A percentile compares a stretch with the other conserved stretches of the same genome.
These are phyloP conservation scores for Aegilops umbellulata DNA, from an alignment of 176 grass and related monocot species.

Conservation along the genomic window DNA sequence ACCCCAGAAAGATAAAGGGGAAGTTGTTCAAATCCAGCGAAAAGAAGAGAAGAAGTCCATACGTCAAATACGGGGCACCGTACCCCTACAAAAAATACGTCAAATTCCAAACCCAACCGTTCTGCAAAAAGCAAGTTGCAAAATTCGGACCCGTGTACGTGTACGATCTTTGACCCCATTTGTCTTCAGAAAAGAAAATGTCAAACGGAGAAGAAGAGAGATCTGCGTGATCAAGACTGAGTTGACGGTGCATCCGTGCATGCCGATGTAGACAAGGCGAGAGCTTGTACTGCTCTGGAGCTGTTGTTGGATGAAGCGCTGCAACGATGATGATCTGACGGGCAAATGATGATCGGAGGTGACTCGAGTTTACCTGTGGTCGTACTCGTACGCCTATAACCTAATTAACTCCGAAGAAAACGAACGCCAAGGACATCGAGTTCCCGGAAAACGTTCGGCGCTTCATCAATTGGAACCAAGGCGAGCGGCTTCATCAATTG, in stretches of 20 bases:
- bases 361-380: neutral
- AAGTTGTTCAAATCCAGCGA: neutral
- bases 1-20: neutral
- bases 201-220: neutral
- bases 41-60: neutral
- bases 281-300: neutral
- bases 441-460: neutral
- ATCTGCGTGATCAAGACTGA: neutral
- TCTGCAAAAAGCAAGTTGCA: neutral
- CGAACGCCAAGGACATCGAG: neutral
- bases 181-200: neutral
- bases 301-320: neutral
- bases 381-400: conserved; percentile 38
- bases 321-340: neutral
- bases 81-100: no score
- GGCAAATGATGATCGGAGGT: conserved; percentile 11
- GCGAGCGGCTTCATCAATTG: neutral
- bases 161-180: conserved; percentile 10
- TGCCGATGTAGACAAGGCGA: neutral
- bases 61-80: neutral
- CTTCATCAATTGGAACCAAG: neutral
- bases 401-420: neutral
- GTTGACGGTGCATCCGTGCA: neutral
- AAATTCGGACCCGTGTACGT: neutral
- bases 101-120: neutral